These are phyloP conservation scores for Yarrowia sp. DNA, from an alignment of 805 yeast species.

Conservation along the genomic window DNA sequence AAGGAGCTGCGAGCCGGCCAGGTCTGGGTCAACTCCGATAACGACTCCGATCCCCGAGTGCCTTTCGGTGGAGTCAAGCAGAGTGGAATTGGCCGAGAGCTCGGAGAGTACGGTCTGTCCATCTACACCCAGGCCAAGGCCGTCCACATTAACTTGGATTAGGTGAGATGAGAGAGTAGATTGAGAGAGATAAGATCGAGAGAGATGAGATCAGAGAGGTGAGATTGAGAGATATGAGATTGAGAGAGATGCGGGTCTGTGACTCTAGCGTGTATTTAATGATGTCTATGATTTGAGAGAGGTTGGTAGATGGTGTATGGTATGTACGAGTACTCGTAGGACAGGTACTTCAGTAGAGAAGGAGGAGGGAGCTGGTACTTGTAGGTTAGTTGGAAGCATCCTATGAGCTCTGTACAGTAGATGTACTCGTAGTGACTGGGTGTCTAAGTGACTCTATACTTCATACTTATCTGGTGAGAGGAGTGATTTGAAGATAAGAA, in stretches of 20 bases:
- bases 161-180: not conserved
- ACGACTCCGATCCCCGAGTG: conserved; percentile 83
- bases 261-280: not conserved
- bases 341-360: no score
- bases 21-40: conserved; percentile 89
- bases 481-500: no score
- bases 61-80: conserved; percentile 94
- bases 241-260: no score
- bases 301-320: no score
- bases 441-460: no score
- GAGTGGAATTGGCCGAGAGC: conserved; percentile 93
- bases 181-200: not conserved
- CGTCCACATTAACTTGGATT: conserved; percentile 55
- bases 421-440: no score
- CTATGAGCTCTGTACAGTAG: no score
- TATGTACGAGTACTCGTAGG: no score
- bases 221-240: not conserved
- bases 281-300: conserved; percentile 5
- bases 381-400: no score
- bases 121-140: conserved; percentile 88
- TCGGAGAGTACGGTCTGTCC: conserved; percentile 86
- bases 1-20: conserved; percentile 83
- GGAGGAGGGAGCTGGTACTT: no score
- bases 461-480: no score
- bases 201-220: not conserved